These are phyloP conservation scores for Aspergillus olivimuriae DNA, from an alignment of 495 filamentous ascomycete genomes.

Conservation along the genomic window DNA sequence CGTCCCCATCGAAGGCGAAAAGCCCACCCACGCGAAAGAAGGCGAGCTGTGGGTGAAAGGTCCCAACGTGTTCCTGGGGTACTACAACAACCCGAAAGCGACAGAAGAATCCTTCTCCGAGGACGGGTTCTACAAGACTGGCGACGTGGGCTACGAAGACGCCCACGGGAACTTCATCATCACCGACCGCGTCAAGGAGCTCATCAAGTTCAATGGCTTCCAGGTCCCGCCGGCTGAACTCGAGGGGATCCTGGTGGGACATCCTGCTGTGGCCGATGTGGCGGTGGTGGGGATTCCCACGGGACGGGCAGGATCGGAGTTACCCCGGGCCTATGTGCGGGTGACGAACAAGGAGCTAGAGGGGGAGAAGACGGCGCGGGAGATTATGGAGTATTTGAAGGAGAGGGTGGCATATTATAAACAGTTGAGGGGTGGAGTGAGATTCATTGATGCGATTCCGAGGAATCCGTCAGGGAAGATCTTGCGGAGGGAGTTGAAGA, in stretches of 20 bases:
- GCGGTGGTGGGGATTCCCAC: slow-evolving; percentile 64
- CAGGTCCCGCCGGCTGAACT: slow-evolving; percentile 72
- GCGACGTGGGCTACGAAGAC: slow-evolving; percentile 47
- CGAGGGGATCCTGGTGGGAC: slow-evolving; percentile 55
- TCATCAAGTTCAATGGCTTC: slow-evolving; percentile 73
- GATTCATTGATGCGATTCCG: slow-evolving; percentile 67
- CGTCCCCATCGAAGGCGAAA: slow-evolving; percentile 37
- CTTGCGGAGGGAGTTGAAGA: slow-evolving; percentile 42
- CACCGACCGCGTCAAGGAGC: slow-evolving; percentile 68
- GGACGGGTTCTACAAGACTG: slow-evolving; percentile 44
- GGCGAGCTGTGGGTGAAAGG: slow-evolving; percentile 52
- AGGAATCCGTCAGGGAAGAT: slow-evolving; percentile 74
- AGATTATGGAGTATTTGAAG: slow-evolving; percentile 50
- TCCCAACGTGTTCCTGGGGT: slow-evolving; percentile 57
- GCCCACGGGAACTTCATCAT: slow-evolving; percentile 46
- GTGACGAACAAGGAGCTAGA: not conserved
- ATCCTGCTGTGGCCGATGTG: slow-evolving; percentile 58
- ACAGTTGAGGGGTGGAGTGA: slow-evolving; percentile 62
- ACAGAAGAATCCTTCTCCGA: slow-evolving; percentile 48
- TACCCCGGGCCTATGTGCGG: slow-evolving; percentile 65
- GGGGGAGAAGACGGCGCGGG: slow-evolving; percentile 38
- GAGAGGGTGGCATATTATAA: slow-evolving; percentile 54
- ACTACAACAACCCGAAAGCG: slow-evolving; percentile 55
- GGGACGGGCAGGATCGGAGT: slow-evolving; percentile 55
- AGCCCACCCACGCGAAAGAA: slow-evolving; percentile 21